A percentile compares a stretch with the other conserved stretches of the same genome.
phyloP scores from a whole-genome alignment of 2,329 filamentous ascomycete genomes.

The Trichoderma lentiforme region DNA sequence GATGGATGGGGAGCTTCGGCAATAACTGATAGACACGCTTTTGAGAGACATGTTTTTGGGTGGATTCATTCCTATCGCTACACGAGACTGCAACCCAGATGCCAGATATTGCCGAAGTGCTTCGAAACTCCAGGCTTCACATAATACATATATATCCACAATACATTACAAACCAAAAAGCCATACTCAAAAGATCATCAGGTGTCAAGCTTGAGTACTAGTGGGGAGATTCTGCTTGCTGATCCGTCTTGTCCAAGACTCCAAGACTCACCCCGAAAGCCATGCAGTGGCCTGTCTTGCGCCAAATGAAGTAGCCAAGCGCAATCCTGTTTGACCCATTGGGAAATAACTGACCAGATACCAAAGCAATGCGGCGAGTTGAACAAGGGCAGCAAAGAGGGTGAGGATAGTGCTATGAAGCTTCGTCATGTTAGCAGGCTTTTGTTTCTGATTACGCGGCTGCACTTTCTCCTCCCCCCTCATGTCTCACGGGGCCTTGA shows the following conservation, averaged over 20 bases:
- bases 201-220: not conserved
- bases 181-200: not conserved
- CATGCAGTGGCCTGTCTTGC: constrained; percentile 80
- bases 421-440: constrained; percentile 42
- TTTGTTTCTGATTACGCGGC: not conserved
- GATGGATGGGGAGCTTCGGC: not conserved
- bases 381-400: constrained; percentile 75
- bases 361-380: constrained; percentile 81
- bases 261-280: constrained; percentile 66
- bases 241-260: not conserved
- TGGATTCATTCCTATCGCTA: not conserved
- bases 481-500: constrained; percentile 28
- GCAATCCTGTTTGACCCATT: constrained; percentile 86
- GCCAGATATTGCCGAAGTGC: not conserved
- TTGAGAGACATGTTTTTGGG: not conserved
- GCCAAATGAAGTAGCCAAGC: constrained; percentile 82
- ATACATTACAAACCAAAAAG: not conserved
- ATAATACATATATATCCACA: not conserved
- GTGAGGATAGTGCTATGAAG: constrained; percentile 83
- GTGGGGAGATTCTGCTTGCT: not conserved
- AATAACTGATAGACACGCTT: not conserved
- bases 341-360: constrained; percentile 97
- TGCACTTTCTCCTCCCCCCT: not conserved
- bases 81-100: not conserved
- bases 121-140: not conserved